phyloP scores from a whole-genome alignment of 2,329 filamentous ascomycete species.

The Talaromyces amestolkiae region DNA sequence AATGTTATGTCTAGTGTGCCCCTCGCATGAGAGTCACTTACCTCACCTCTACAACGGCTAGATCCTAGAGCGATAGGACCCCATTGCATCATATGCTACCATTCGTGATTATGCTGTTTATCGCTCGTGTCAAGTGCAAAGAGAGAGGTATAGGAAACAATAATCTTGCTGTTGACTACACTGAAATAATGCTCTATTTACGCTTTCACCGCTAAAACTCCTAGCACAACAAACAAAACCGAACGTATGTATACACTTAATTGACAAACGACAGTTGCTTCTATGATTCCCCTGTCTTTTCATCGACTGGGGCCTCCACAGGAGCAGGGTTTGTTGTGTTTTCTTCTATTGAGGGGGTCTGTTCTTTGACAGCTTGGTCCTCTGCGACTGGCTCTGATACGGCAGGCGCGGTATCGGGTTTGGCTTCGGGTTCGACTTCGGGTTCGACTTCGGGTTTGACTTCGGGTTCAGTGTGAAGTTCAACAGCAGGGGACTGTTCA shows the following conservation, averaged over 20 bases:
- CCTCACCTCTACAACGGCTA: too few relatives aligned
- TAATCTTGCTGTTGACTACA: background rate
- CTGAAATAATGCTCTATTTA: background rate
- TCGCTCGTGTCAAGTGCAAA: background rate
- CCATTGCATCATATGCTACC: too few relatives aligned
- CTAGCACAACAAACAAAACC: background rate
- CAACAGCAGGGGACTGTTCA: background rate
- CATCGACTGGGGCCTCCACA: background rate
- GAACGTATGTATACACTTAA: background rate
- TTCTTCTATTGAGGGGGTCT: background rate
- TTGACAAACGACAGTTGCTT: background rate
- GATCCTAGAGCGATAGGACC: too few relatives aligned
- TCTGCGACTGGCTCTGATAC: background rate
- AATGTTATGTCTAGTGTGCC: too few relatives aligned
- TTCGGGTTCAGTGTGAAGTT: background rate
- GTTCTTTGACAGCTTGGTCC: background rate
- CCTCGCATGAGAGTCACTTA: too few relatives aligned
- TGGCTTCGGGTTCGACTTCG: background rate
- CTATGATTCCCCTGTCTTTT: background rate
- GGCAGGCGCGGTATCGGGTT: background rate
- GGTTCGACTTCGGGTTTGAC: background rate
- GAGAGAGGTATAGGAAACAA: background rate
- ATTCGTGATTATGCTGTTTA: too few relatives aligned
- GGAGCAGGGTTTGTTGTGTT: background rate
- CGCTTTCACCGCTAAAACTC: background rate